Percentiles rank a stretch among this genome's conserved stretches.
These are phyloP conservation scores for Thelephora terrestris DNA, from an alignment of 1,284 basidiomycete genomes.

Conservation along the genomic window DNA sequence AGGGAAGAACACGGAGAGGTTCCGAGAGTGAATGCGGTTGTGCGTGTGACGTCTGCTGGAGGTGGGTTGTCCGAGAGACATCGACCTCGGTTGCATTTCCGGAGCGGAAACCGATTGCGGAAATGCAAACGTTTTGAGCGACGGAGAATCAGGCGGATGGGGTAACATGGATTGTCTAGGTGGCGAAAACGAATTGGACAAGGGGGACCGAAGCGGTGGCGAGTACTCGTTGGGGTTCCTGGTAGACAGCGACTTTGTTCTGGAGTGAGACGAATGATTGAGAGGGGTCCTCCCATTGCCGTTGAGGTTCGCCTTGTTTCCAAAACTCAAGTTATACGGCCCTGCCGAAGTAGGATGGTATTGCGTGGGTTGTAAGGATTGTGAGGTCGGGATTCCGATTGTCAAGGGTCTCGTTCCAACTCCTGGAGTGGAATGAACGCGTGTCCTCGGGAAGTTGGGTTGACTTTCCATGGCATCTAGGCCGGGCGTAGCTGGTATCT, in stretches of 20 bases:
- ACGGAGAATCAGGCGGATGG: constrained; percentile 9
- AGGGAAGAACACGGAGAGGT: constrained; percentile 86
- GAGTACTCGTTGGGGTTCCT: constrained; percentile 46
- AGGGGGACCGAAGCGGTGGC: constrained; percentile 40
- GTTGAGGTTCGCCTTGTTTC: constrained; percentile 20
- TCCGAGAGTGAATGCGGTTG: constrained; percentile 77
- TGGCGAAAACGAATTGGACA: constrained; percentile 34
- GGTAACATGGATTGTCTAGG: constrained; percentile 19
- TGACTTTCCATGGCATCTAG: background rate
- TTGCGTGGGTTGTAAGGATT: constrained; percentile 14
- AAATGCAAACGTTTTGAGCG: constrained; percentile 7
- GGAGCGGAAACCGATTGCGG: constrained; percentile 16
- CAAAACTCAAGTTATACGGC: constrained; percentile 28
- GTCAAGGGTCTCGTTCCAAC: constrained; percentile 10
- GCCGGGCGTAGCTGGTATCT: background rate
- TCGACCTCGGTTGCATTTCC: constrained; percentile 13
- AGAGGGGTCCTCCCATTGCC: constrained; percentile 19
- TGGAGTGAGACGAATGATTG: constrained; percentile 20
- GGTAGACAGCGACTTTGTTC: constrained; percentile 25
- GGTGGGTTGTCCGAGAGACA: constrained; percentile 11
- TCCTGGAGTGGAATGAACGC: constrained; percentile 29
- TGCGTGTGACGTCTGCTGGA: constrained; percentile 41
- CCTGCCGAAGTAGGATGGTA: constrained; percentile 29
- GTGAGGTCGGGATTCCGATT: constrained; percentile 15
- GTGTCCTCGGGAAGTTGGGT: constrained; percentile 17